Evolutionary conservation across 768 basidiomycete species (phyloP).

Genomic region (Serendipita sp.): DNA sequence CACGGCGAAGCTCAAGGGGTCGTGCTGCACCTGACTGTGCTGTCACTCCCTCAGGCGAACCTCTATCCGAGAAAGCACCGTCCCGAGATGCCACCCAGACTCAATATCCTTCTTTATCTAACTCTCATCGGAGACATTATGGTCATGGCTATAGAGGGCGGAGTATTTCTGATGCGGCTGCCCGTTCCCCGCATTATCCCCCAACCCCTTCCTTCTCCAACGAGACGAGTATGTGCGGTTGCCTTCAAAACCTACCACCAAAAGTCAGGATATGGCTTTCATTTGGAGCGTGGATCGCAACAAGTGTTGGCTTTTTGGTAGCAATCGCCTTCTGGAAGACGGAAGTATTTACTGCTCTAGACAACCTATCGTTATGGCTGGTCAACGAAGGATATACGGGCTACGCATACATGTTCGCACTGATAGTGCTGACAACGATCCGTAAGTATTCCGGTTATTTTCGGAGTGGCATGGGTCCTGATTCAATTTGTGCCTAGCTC

Average conservation of each 20-base stretch:
- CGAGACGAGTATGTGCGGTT: background rate
- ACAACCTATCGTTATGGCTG: conserved; percentile 64
- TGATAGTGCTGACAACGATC: conserved; percentile 77
- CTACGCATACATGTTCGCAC: conserved; percentile 54
- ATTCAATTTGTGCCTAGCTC: conserved; percentile 33
- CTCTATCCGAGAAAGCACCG: background rate
- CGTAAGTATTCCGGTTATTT: conserved; percentile 36
- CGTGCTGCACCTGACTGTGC: too few species aligned
- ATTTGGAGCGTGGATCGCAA: conserved; percentile 56
- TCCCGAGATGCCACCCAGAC: background rate
- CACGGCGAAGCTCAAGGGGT: background rate
- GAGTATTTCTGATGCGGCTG: background rate
- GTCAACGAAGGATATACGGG: conserved; percentile 56
- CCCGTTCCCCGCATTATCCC: background rate
- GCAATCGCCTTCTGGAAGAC: conserved; percentile 73
- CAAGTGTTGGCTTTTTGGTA: conserved; percentile 57
- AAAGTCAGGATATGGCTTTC: conserved; percentile 38
- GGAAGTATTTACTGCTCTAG: conserved; percentile 72
- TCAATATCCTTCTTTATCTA: background rate
- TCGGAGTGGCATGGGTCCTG: conserved; percentile 14
- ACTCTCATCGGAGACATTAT: background rate
- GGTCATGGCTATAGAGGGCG: background rate
- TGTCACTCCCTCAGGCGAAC: background rate
- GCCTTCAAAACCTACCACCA: background rate
- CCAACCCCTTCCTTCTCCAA: background rate